Base-by-base conservation (phyloP, 768 basidiomycete species). In the Rhizopogon vesiculosus region DNA sequence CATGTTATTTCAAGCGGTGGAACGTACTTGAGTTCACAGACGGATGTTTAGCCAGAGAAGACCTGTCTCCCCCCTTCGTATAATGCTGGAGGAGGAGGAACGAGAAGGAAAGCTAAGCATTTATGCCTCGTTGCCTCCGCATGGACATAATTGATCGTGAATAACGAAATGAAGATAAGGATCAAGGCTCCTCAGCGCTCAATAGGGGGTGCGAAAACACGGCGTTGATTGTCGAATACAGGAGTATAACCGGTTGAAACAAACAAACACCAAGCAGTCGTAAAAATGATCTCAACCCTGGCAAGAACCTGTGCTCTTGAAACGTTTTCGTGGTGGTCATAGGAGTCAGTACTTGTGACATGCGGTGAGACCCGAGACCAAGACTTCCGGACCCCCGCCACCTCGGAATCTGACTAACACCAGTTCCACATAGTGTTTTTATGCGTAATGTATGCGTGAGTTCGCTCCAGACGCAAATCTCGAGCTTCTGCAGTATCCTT, bases 121-220 rank as follows among this genome's bases (percentile, higher is more conserved):
- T 48, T 8, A 15, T 22, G 46, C 46, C 46, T 49, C 46, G 46
- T 49, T 49, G 46, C 19, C 46, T 49, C 46, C 46, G 46, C 46
- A 49, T 49, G 46, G 19, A 35, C 2, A 33, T 49, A 49, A 49
- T 22, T 49, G 46, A 49, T 48, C 46, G 46, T 13, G 18, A 46
- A 46, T 45, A 45, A 46, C 31, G 31, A 35, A 35, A 35, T 8
- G 15, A 19, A 35, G 46, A 48, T 49, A 49, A 49, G 46, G 46
- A 49, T 49, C 46, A 22, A 38, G 15, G 46, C 4, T 49, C 29
- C 33, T 19, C 9, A 35, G 46, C 33, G 46, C 46, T 49, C 46
- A 31, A 48, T 48, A 48, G 45, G 45, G n/a, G 35, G 33, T 49
- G 19, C 31, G 33, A 49, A 49, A 49, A 49, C 46, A 49, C 25